These are phyloP conservation scores for Globisporangium perplexum DNA, from an alignment of 352 stramenopile genomes.

Conservation along the genomic window DNA sequence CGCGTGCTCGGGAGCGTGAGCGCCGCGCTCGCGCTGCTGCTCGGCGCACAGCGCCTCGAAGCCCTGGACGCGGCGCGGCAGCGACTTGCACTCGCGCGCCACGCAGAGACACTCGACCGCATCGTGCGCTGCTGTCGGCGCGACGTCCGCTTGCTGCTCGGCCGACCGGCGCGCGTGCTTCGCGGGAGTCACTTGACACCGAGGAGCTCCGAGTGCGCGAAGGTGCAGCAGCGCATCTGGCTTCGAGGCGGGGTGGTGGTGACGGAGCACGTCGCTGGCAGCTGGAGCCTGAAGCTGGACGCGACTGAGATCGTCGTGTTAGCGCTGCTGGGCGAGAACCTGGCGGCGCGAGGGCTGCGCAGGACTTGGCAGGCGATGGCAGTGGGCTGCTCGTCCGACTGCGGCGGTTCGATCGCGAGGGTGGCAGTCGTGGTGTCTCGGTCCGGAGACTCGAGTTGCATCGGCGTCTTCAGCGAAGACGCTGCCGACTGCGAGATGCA, in stretches of 20 bases:
- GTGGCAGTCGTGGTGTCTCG: constrained; percentile 1
- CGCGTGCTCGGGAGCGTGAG: constrained; percentile 27
- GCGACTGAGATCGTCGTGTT: constrained; percentile 8
- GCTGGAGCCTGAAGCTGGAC: background rate
- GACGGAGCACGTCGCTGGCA: background rate
- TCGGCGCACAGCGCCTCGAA: constrained; percentile 17
- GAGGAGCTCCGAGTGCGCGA: background rate
- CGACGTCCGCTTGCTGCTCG: constrained; percentile 23
- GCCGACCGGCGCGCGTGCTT: constrained; percentile 14
- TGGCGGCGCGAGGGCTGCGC: background rate
- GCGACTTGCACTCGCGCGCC: constrained; percentile 22
- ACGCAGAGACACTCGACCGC: constrained; percentile 27
- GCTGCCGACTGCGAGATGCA: constrained; percentile 6
- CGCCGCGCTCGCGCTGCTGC: constrained; percentile 14
- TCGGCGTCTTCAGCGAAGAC: constrained; percentile 4
- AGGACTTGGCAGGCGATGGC: background rate
- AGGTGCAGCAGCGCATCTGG: constrained; percentile 6
- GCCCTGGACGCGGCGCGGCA: constrained; percentile 28
- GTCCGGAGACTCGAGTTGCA: background rate
- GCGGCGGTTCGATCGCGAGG: background rate
- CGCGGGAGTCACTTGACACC: background rate
- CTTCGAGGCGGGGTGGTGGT: constrained; percentile 1
- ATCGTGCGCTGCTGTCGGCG: constrained; percentile 17
- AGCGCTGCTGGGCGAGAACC: constrained; percentile 7
- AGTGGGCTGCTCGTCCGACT: constrained; percentile 1